Evolutionary conservation across 192 early-diverging fungal species (phyloP), one percentile per base, ranked within the genome.

Genomic region (Chytriomyces hyalinus): DNA sequence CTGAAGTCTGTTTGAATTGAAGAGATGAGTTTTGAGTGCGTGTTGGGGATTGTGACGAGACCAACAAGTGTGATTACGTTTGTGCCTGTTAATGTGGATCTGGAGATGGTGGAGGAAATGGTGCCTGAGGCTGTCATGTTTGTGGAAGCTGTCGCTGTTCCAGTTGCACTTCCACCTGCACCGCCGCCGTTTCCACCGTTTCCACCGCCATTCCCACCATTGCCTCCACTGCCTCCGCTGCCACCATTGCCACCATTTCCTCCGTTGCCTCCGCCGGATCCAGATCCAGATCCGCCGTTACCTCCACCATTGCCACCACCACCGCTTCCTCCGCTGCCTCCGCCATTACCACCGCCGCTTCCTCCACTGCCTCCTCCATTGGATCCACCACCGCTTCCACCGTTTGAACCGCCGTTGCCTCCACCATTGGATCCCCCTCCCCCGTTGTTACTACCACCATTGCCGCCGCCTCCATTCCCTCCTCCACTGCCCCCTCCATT

Each of bases 331-430:
- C 28, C 28, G 2, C 28, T 36, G 28, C 28, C 28, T 36, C 28
- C 28, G 2, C 28, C 28, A 36, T 36, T 36, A n/a, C n/a, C n/a
- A n/a, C n/a, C n/a, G n/a, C n/a, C n/a, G n/a, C n/a, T n/a, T n/a
- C n/a, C n/a, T n/a, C n/a, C n/a, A n/a, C n/a, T n/a, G 28, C 28
- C 28, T 36, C 28, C 28, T 36, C 28, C 28, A 36, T 36, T 36
- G 28, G 28, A 36, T 36, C 28, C 28, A 36, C n/a, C 47, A 59
- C 68, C 66, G 48, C 43, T 59, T 53, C 50, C 49, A 9, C 53
- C 68, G 24, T n/a, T 68, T 6, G 53, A 70, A 11, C 49, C 49
- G 57, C 43, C 43, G 13, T 22, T 67, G 43, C 65, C 65, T 59
- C 20, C 20, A 20, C 13, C 15, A 59, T 15, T n/a, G 20, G 57